phyloP scores from a whole-genome alignment of 805 yeast genomes.

The Metschnikowia borealis region DNA sequence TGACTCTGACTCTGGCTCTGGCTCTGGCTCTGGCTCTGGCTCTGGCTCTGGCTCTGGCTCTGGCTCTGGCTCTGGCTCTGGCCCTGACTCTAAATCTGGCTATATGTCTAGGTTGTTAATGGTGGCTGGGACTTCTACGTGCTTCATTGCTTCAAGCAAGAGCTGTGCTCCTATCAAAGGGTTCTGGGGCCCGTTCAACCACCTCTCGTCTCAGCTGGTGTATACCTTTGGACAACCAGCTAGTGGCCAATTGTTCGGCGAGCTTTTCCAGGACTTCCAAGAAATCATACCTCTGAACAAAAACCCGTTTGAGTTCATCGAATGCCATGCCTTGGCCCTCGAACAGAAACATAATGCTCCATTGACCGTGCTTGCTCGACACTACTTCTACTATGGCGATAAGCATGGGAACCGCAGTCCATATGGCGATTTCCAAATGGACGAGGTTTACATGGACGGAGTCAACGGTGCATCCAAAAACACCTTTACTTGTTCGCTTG shows the following conservation, averaged over 20 bases:
- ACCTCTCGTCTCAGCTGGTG: constrained; percentile 29
- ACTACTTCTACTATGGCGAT: constrained; percentile 51
- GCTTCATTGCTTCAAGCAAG: constrained; percentile 34
- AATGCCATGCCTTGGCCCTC: constrained; percentile 19
- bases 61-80: too few relatives aligned
- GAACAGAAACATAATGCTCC: constrained; percentile 21
- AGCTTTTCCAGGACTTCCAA: constrained; percentile 36
- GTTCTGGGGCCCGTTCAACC: constrained; percentile 58
- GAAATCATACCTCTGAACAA: constrained; percentile 2
- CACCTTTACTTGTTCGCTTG: constrained; percentile 3
- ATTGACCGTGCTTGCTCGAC: constrained; percentile 25
- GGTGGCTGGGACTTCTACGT: constrained; percentile 64
- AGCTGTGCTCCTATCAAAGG: constrained; percentile 37
- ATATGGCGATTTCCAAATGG: constrained; percentile 44
- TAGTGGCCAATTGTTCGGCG: constrained; percentile 51
- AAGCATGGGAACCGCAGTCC: constrained; percentile 59
- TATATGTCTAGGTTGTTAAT: constrained; percentile 28
- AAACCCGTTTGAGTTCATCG: constrained; percentile 17
- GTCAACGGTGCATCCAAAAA: constrained; percentile 17
- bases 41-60: too few relatives aligned
- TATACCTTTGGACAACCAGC: constrained; percentile 59
- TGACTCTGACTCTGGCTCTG: too few relatives aligned
- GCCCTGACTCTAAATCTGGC: too few relatives aligned
- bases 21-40: too few relatives aligned
- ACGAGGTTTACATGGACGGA: constrained; percentile 50